Percentiles rank a stretch among this genome's conserved stretches.
Evolutionary conservation across 352 stramenopile species (phyloP).

Genomic region (Globisporangium radiosum): DNA sequence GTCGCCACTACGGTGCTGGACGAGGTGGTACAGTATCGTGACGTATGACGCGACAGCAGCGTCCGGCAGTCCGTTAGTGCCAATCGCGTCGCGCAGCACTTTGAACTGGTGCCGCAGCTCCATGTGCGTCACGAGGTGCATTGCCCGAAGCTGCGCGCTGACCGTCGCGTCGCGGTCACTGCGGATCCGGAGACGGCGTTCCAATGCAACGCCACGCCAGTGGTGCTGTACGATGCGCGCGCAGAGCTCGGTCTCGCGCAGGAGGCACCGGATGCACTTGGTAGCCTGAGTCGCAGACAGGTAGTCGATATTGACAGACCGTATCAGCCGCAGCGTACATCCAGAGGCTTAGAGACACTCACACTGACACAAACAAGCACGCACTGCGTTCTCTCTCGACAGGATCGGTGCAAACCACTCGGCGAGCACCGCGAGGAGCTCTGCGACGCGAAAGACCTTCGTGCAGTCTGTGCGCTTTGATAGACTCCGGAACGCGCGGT

Average conservation of each 20-base stretch:
- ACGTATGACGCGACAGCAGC: constrained; percentile 52
- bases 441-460: constrained; percentile 47
- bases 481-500: constrained; percentile 65
- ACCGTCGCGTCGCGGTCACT: constrained; percentile 47
- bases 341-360: neutral
- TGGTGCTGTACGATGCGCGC: constrained; percentile 73
- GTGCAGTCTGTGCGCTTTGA: constrained; percentile 44
- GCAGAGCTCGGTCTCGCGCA: constrained; percentile 59
- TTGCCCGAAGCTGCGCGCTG: constrained; percentile 48
- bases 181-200: constrained; percentile 28
- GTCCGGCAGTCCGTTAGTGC: constrained; percentile 26
- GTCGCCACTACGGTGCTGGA: constrained; percentile 5
- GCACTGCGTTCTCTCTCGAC: constrained; percentile 55
- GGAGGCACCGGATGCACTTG: constrained; percentile 43
- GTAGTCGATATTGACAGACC: neutral
- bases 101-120: constrained; percentile 69
- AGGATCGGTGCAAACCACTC: constrained; percentile 58
- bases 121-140: constrained; percentile 70
- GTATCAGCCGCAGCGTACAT: neutral
- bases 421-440: constrained; percentile 43
- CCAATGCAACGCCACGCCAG: constrained; percentile 56
- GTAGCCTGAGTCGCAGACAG: constrained; percentile 9
- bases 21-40: constrained; percentile 48
- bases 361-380: neutral
- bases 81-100: constrained; percentile 41